A percentile compares a stretch with the other conserved stretches of the same genome.
Conservation (phyloP, 768 basidiomycete genomes). For the Lactifluus rugatus region DNA sequence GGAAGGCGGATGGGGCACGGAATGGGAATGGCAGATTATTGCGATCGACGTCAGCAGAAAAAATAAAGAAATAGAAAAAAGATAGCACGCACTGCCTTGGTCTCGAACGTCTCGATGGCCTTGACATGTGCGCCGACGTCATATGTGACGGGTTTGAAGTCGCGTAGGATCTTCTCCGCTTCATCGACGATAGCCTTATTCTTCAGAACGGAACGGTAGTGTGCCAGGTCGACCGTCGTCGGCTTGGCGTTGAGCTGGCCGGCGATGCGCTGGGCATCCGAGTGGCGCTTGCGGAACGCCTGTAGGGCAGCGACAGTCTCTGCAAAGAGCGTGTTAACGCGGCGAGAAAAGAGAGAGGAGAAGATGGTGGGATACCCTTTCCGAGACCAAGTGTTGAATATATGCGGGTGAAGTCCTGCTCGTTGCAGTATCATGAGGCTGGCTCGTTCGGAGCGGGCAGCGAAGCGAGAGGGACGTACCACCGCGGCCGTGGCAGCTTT, state of each 20-base stretch:
- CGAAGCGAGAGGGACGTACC: conserved; percentile 21
- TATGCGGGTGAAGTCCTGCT: conserved; percentile 74
- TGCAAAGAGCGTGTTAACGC: conserved; percentile 24
- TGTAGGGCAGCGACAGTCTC: conserved; percentile 87
- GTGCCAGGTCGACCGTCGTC: conserved; percentile 78
- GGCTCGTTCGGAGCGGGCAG: conserved; percentile 7
- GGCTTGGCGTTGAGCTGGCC: conserved; percentile 56
- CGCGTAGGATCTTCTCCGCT: conserved; percentile 78
- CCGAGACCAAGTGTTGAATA: conserved; percentile 77
- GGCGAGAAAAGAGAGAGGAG: background rate
- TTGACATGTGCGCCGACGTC: conserved; percentile 84
- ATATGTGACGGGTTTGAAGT: conserved; percentile 92
- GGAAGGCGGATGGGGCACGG: background rate
- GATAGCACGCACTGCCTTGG: conserved; percentile 70
- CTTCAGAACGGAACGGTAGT: conserved; percentile 88
- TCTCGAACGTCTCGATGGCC: conserved; percentile 94
- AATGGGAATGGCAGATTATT: too few relatives aligned
- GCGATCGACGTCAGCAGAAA: background rate
- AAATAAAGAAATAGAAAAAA: background rate
- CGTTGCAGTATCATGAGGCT: conserved; percentile 4
- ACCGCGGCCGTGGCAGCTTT: conserved; percentile 64
- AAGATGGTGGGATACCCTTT: conserved; percentile 49
- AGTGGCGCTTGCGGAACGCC: conserved; percentile 93
- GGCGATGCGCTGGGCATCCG: conserved; percentile 72
- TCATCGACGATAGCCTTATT: conserved; percentile 89